Conservation (phyloP, 129 eudicot species). For the Sambucus nigra region DNA sequence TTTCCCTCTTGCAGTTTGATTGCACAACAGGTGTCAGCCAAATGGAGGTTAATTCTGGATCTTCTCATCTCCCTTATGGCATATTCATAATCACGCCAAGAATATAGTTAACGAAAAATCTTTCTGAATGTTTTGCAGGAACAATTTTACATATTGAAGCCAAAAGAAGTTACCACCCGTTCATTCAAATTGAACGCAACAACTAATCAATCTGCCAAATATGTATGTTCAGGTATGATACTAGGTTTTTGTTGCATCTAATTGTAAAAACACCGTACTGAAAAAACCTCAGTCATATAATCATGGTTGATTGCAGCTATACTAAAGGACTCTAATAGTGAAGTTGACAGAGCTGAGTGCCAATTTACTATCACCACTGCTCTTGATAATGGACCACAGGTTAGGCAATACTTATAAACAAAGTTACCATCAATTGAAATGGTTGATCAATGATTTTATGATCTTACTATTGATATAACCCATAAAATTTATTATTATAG, state of each 20-base stretch:
- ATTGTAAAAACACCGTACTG: background rate
- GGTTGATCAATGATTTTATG: no score
- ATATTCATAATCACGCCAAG: background rate
- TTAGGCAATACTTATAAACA: conserved; percentile 25
- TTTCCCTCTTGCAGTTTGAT: conserved; percentile 61
- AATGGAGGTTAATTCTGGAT: conserved; percentile 60
- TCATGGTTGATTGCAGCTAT: conserved; percentile 58
- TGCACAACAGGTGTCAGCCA: conserved; percentile 77
- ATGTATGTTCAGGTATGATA: conserved; percentile 58
- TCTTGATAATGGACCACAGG: conserved; percentile 92
- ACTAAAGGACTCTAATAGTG: conserved; percentile 71
- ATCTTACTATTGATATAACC: no score
- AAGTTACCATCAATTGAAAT: no score
- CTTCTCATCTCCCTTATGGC: background rate
- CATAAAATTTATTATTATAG: no score
- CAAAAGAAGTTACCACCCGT: conserved; percentile 38
- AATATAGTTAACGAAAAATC: conserved; percentile 1
- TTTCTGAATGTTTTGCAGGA: conserved; percentile 37
- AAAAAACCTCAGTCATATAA: background rate
- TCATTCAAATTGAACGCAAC: conserved; percentile 61
- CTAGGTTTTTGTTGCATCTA: background rate
- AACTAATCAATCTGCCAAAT: conserved; percentile 78
- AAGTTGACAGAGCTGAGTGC: conserved; percentile 88
- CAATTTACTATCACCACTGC: conserved; percentile 88
- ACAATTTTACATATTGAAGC: conserved; percentile 83